Evolutionary conservation across 208 protist genomes (phyloP), one percentile per base, ranked within the genome.

Genomic region (Trypanosoma platydactyli): DNA sequence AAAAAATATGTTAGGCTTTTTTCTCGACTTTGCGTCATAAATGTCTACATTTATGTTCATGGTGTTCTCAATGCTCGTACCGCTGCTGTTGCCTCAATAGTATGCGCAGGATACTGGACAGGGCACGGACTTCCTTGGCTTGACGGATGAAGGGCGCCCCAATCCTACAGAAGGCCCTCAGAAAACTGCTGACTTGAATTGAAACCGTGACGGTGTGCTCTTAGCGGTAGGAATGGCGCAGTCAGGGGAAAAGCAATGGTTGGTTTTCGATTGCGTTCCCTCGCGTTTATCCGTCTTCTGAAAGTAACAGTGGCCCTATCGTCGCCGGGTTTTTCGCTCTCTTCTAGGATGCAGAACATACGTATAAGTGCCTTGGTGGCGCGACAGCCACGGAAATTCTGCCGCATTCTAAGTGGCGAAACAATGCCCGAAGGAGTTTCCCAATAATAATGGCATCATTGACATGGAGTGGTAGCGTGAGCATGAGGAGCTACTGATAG

Each of bases 401-500:
- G 33, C 25, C 45, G 33, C 68, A 75, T 35, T 68, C 58, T 18
- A 63, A 68, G n/a, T 61, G 68, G 16, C 9, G 5, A 52, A 2
- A 0, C 16, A 5, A 0, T 22, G 15, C 7, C 48, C 54, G 16
- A 46, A 38, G 41, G 61, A 38, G 0, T 5, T 27, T 15, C 59
- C 1, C 54, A 27, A 12, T 64, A 64, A 46, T 16, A 33, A 63
- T 29, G 70, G 79, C 12, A 75, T 88, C 15, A 72, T 82, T 33
- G 70, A 82, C 44, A 53, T 82, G 45, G 82, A 88, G 42, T 11
- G 16, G 27, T 1, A 6, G 29, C 61, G 51, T 74, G n/a, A 68
- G n/a, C n/a, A 77, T 35, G 82, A 88, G 63, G 59, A 77, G 57
- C 68, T 88, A 16, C 22, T 88, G 53, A 54, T 88, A 7, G 68